These are phyloP conservation scores for Geoglossum cookeanum DNA, from an alignment of 2,329 filamentous ascomycete species.

Conservation along the genomic window DNA sequence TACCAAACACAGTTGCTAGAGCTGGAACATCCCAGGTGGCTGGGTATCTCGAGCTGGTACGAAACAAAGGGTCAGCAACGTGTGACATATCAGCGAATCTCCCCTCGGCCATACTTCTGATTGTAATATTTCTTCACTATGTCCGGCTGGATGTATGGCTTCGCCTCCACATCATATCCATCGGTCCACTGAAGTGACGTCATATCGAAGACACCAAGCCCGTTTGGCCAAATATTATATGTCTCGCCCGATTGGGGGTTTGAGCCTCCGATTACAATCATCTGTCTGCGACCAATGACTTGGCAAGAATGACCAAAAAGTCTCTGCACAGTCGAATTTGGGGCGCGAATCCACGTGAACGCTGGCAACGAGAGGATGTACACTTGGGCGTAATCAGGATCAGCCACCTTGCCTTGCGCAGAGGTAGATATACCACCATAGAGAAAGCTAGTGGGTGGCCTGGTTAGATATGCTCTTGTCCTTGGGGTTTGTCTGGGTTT, in stretches of 20 bases:
- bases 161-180: constrained; percentile 18
- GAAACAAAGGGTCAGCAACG: background rate
- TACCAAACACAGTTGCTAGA: background rate
- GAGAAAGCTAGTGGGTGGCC: background rate
- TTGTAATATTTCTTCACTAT: constrained; percentile 19
- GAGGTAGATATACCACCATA: background rate
- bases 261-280: constrained; percentile 23
- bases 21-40: background rate
- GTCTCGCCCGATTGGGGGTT: constrained; percentile 15
- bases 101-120: background rate
- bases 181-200: constrained; percentile 19
- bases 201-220: constrained; percentile 24
- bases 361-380: constrained; percentile 22
- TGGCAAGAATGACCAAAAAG: constrained; percentile 19
- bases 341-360: constrained; percentile 20
- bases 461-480: too few species aligned
- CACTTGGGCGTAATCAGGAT: constrained; percentile 14
- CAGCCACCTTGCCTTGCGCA: background rate
- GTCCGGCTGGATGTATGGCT: constrained; percentile 18
- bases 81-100: background rate
- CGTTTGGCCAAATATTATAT: constrained; percentile 16
- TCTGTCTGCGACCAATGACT: constrained; percentile 21
- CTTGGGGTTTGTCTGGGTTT: too few species aligned
- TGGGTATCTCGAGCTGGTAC: background rate
- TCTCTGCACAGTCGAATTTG: constrained; percentile 9